A percentile compares a stretch with the other conserved stretches of the same genome.
phyloP scores from a whole-genome alignment of 208 protist species.

The Crithidia sp. region DNA sequence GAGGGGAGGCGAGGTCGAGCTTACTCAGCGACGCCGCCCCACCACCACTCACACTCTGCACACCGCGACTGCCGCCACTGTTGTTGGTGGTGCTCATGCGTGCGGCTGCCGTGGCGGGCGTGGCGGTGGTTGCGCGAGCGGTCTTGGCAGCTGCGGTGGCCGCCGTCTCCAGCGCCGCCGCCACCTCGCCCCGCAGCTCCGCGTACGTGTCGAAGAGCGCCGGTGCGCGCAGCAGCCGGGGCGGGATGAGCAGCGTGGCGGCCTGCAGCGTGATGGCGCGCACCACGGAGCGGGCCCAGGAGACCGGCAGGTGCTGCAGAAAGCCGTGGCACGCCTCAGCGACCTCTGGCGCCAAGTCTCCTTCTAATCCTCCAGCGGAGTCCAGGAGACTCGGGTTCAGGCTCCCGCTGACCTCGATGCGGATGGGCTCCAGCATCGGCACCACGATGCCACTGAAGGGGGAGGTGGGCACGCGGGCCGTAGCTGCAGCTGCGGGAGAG shows the following conservation, averaged over 20 bases:
- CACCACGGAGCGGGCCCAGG: constrained; percentile 41
- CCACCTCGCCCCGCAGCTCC: constrained; percentile 64
- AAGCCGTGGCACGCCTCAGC: constrained; percentile 36
- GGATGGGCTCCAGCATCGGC: constrained; percentile 6
- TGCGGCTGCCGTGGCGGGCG: background rate
- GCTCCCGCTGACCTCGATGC: constrained; percentile 15
- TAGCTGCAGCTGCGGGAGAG: background rate
- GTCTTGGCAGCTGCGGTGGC: constrained; percentile 7
- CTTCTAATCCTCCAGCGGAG: background rate
- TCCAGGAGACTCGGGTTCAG: constrained; percentile 16
- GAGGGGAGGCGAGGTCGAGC: background rate
- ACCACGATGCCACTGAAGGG: background rate
- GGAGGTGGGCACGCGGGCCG: background rate
- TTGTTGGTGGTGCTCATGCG: background rate
- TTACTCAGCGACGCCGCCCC: background rate
- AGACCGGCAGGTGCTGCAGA: constrained; percentile 44
- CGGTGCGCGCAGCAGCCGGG: constrained; percentile 42
- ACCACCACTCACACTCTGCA: background rate
- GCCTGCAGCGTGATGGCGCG: constrained; percentile 70
- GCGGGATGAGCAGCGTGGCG: constrained; percentile 50
- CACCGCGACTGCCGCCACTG: background rate
- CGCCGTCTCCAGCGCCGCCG: constrained; percentile 18
- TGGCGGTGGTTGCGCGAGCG: constrained; percentile 5
- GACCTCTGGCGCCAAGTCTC: constrained; percentile 26
- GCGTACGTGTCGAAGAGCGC: constrained; percentile 50